These are phyloP conservation scores for Cordyceps cicadae DNA, from an alignment of 2,329 filamentous ascomycete species.

Conservation along the genomic window DNA sequence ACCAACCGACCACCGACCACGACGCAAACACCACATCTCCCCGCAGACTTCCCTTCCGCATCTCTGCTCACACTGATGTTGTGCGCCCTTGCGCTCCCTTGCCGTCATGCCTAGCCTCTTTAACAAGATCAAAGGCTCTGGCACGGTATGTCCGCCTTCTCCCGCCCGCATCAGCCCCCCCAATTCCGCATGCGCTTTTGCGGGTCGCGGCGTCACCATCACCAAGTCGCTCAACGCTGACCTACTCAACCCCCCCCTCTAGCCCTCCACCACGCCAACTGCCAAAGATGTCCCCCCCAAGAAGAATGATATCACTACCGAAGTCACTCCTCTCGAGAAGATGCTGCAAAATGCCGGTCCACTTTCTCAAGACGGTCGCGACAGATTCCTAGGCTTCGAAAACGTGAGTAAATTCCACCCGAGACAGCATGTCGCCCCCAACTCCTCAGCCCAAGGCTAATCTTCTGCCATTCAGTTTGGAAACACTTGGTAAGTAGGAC, in stretches of 20 bases:
- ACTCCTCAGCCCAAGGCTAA: slow-evolving; percentile 25
- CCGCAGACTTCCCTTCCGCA: background rate
- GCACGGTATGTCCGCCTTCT: slow-evolving; percentile 39
- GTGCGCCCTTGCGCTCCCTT: slow-evolving; percentile 12
- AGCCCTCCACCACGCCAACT: slow-evolving; percentile 36
- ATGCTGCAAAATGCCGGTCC: slow-evolving; percentile 77
- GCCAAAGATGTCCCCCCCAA: slow-evolving; percentile 39
- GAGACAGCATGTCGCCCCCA: slow-evolving; percentile 10
- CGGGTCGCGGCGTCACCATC: slow-evolving; percentile 6
- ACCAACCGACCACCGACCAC: background rate
- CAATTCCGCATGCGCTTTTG: slow-evolving; percentile 18
- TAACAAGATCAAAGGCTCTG: slow-evolving; percentile 48
- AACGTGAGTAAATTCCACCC: slow-evolving; percentile 59
- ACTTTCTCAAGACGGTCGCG: slow-evolving; percentile 77
- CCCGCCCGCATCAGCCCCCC: slow-evolving; percentile 2
- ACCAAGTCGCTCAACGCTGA: slow-evolving; percentile 20
- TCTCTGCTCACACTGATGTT: slow-evolving; percentile 16
- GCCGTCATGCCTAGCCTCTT: slow-evolving; percentile 48
- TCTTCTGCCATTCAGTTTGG: slow-evolving; percentile 59
- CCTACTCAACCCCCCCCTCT: slow-evolving; percentile 20
- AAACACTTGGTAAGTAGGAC: slow-evolving; percentile 74
- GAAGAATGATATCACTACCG: slow-evolving; percentile 51
- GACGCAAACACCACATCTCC: slow-evolving; percentile 1
- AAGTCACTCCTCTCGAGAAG: slow-evolving; percentile 57
- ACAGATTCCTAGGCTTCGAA: slow-evolving; percentile 97